phyloP scores from a whole-genome alignment of 129 eudicot genomes.

The Arctium lappa region DNA sequence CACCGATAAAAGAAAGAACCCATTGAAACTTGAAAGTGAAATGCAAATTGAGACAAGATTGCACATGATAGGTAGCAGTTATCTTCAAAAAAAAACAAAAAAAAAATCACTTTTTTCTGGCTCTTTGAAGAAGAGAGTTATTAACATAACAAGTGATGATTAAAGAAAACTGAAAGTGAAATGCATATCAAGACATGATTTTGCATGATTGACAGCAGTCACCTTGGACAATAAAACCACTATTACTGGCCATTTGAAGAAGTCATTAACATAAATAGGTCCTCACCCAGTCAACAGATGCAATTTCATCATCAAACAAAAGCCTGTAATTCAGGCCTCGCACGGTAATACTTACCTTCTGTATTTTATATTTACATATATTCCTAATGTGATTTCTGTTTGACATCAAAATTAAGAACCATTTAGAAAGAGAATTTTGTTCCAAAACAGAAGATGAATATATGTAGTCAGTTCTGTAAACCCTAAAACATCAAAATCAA shows the following conservation, averaged over 20 bases:
- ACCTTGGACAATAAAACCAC: neutral
- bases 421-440: neutral
- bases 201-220: neutral
- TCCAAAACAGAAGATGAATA: neutral
- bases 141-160: neutral
- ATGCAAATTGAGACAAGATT: neutral
- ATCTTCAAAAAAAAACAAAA: no score
- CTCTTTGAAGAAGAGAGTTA: neutral
- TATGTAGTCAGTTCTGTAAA: neutral
- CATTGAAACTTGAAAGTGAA: neutral
- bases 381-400: neutral
- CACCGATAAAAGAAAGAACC: neutral
- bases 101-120: neutral
- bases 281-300: neutral
- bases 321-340: neutral
- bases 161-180: neutral
- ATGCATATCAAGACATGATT: neutral
- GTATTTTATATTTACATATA: neutral
- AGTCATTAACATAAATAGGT: neutral
- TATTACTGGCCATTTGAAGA: neutral
- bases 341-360: neutral
- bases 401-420: neutral
- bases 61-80: neutral
- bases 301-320: neutral
- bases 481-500: neutral